phyloP scores from a whole-genome alignment of 208 protist genomes.

The Wallacemonas sp. region DNA sequence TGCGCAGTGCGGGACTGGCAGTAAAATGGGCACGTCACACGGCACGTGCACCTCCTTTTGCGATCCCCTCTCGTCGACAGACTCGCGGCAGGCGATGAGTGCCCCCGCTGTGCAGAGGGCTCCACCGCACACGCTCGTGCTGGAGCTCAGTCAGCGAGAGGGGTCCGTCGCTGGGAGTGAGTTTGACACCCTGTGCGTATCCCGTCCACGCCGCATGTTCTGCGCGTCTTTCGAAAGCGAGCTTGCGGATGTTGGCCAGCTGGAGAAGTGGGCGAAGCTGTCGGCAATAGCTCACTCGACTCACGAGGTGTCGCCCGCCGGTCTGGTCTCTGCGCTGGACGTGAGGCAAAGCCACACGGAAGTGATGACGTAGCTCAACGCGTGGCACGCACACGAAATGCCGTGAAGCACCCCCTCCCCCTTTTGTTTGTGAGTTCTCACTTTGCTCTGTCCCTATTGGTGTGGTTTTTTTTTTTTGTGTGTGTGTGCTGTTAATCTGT shows the following conservation, averaged over 20 bases:
- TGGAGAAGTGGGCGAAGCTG: conserved; percentile 1
- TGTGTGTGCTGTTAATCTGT: not conserved
- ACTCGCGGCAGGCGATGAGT: not conserved
- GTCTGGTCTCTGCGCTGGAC: not conserved
- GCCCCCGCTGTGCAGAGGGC: not conserved
- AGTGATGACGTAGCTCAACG: not conserved
- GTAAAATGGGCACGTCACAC: not conserved
- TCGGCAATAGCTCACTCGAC: not conserved
- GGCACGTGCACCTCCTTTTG: not conserved
- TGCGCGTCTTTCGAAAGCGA: conserved; percentile 1
- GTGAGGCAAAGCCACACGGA: not conserved
- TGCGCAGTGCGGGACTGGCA: not conserved
- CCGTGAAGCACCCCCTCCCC: no score
- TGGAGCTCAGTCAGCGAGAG: not conserved
- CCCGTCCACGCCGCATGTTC: not conserved
- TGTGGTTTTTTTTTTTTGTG: conserved; percentile 7
- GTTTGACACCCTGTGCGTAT: no score
- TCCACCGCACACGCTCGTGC: not conserved
- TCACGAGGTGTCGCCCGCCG: not conserved
- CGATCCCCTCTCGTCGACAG: not conserved
- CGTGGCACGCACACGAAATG: no score
- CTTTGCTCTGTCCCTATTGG: not conserved
- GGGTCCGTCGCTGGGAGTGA: no score
- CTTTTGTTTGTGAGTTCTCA: not conserved
- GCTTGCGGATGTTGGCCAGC: not conserved